phyloP scores from a whole-genome alignment of 2,329 filamentous ascomycete species.

The Talaromyces sp. region DNA sequence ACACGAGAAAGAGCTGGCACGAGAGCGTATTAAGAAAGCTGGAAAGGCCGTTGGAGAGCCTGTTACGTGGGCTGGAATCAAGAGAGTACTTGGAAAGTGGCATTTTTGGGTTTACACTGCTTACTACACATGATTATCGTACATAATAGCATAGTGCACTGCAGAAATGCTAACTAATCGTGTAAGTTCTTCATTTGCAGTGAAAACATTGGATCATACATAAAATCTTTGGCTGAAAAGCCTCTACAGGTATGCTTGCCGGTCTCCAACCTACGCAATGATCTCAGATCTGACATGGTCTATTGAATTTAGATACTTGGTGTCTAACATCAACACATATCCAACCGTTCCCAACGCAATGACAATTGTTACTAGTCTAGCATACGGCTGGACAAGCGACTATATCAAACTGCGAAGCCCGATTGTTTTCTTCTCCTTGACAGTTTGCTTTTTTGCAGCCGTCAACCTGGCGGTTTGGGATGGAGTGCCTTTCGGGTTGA shows the following conservation, averaged over 20 bases:
- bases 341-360: conserved; percentile 15
- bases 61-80: conserved; percentile 11
- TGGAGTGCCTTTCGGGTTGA: conserved; percentile 14
- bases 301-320: conserved; percentile 4
- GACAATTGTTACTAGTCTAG: conserved; percentile 12
- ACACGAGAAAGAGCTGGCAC: conserved; percentile 9
- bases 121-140: conserved; percentile 14
- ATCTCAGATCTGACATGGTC: background rate
- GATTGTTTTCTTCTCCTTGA: conserved; percentile 16
- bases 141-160: background rate
- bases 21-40: conserved; percentile 9
- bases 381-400: conserved; percentile 17
- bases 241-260: conserved; percentile 2
- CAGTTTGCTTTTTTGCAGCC: conserved; percentile 15
- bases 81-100: conserved; percentile 12
- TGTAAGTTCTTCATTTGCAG: conserved; percentile 18
- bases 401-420: conserved; percentile 13
- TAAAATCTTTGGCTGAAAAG: conserved; percentile 17
- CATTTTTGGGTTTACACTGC: conserved; percentile 18
- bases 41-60: conserved; percentile 9
- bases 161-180: background rate
- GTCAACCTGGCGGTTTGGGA: conserved; percentile 14
- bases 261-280: background rate
- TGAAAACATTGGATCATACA: conserved; percentile 18
- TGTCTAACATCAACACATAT: conserved; percentile 14